Evolutionary conservation across 495 filamentous ascomycete genomes (phyloP), one percentile per base, ranked within the genome.

Genomic region (Penicillium nucicola): DNA sequence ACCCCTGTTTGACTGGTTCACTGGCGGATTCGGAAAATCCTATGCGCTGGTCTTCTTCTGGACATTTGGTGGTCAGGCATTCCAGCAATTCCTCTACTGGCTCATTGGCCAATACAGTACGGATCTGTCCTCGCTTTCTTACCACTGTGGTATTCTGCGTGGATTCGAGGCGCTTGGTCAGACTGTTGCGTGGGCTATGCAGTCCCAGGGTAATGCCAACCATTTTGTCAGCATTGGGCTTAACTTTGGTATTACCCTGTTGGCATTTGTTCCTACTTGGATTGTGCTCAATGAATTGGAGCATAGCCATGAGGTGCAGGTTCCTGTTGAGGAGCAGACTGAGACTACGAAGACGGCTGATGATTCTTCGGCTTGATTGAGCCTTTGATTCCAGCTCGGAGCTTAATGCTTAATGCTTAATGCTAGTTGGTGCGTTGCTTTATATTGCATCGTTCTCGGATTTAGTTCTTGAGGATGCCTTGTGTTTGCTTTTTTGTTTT

Each of bases 41-140:
- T 68, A 68, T 45, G 62, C 65, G 1, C 44, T 68, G 4, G 52
- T 68, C 44, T 68, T 68, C 49, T 68, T 68, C 55, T 68, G 65
- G 65, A 52, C 44, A 2, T 68, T 68, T 23, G 60, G 55, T 19
- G 65, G 65, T 22, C 65, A 66, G 40, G 65, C 60, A 7, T 68
- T 68, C 45, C 65, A 68, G 42, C 65, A 68, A 49, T 68, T 64
- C 48, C 62, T 68, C 15, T 68, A 68, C 53, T 68, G 65, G 65
- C 47, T 68, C 8, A 46, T 68, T 17, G 65, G 65, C 14, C 65
- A 68, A 45, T 68, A 68, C 46, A 61, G 55, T 35, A 68, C 65
- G 8, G 65, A 68, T 14, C 56, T 68, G 19, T 68, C 65, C 1
- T 61, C 62, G 0, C 46, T 68, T 12, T 68, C 65, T 17, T 64